phyloP scores from a whole-genome alignment of 768 basidiomycete species.

The Candolleomyces aberdarensis region DNA sequence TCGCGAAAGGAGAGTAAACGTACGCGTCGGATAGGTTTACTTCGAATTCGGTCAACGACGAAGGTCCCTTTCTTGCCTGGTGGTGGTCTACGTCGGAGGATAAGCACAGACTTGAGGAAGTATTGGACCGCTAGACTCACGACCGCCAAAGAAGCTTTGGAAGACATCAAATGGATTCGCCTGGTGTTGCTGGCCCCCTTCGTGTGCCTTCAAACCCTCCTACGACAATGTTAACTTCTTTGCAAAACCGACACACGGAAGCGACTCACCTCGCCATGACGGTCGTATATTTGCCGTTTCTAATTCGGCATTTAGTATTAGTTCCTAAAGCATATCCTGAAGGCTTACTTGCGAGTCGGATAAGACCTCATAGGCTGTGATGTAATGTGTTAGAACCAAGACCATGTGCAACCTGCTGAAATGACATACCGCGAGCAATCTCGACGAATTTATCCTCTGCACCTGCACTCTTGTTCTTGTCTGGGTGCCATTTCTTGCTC shows the following conservation, averaged over 20 bases:
- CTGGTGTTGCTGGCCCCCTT: slow-evolving; percentile 76
- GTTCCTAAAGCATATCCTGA: neutral
- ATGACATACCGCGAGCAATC: slow-evolving; percentile 74
- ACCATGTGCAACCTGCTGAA: neutral
- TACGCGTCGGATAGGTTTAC: slow-evolving; percentile 84
- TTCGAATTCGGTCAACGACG: slow-evolving; percentile 79
- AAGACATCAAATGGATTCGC: slow-evolving; percentile 95
- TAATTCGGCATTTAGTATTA: slow-evolving; percentile 26
- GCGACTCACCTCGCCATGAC: slow-evolving; percentile 74
- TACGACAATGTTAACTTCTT: slow-evolving; percentile 22
- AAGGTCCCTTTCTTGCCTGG: slow-evolving; percentile 72
- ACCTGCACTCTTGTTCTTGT: slow-evolving; percentile 86
- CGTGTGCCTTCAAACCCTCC: slow-evolving; percentile 91
- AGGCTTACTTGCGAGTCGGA: slow-evolving; percentile 72
- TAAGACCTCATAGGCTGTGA: slow-evolving; percentile 87
- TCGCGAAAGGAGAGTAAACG: slow-evolving; percentile 17
- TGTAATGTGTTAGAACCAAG: slow-evolving; percentile 1
- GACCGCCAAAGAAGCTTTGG: slow-evolving; percentile 86
- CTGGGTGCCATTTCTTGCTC: slow-evolving; percentile 88
- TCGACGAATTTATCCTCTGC: slow-evolving; percentile 89
- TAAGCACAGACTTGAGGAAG: neutral
- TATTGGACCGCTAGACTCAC: slow-evolving; percentile 36
- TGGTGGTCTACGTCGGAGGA: slow-evolving; percentile 40
- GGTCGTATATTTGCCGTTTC: slow-evolving; percentile 94
- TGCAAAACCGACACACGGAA: neutral